Conservation (phyloP, 1,139 yeast genomes). For the Pichia sp. region DNA sequence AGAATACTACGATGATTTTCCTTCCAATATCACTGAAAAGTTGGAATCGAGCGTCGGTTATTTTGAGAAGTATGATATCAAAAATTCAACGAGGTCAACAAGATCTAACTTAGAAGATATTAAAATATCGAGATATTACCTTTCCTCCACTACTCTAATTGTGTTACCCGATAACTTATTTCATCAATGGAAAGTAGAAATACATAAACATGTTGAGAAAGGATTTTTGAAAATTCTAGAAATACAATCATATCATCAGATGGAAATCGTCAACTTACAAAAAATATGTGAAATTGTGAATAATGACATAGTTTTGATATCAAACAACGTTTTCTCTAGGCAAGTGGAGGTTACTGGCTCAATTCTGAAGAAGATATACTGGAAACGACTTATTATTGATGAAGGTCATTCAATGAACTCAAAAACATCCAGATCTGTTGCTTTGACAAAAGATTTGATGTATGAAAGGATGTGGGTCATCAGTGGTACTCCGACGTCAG, state of each 20-base stretch:
- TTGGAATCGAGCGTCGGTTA: slow-evolving; percentile 35
- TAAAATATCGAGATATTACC: slow-evolving; percentile 9
- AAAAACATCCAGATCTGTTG: slow-evolving; percentile 40
- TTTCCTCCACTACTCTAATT: slow-evolving; percentile 49
- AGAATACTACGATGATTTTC: slow-evolving; percentile 34
- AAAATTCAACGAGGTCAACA: slow-evolving; percentile 1
- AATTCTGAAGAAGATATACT: slow-evolving; percentile 37
- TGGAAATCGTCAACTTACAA: slow-evolving; percentile 16
- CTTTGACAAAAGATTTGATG: slow-evolving; percentile 37
- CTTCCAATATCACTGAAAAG: slow-evolving; percentile 32
- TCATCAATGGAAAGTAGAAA: slow-evolving; percentile 57
- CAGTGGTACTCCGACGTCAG: slow-evolving; percentile 70
- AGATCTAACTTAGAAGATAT: not conserved
- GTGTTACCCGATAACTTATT: slow-evolving; percentile 61
- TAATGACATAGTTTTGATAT: slow-evolving; percentile 46
- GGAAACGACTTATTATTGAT: slow-evolving; percentile 68
- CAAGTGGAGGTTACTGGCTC: slow-evolving; percentile 29
- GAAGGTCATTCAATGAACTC: slow-evolving; percentile 63
- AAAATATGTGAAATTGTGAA: slow-evolving; percentile 30
- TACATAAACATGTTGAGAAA: slow-evolving; percentile 42
- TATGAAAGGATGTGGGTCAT: slow-evolving; percentile 68
- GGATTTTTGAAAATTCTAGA: slow-evolving; percentile 30
- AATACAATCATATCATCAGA: slow-evolving; percentile 15
- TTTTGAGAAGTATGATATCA: slow-evolving; percentile 29
- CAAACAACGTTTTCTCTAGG: slow-evolving; percentile 37